Evolutionary conservation across 108 stramenopile species (phyloP).

Genomic region (Skeletonema marinoi): DNA sequence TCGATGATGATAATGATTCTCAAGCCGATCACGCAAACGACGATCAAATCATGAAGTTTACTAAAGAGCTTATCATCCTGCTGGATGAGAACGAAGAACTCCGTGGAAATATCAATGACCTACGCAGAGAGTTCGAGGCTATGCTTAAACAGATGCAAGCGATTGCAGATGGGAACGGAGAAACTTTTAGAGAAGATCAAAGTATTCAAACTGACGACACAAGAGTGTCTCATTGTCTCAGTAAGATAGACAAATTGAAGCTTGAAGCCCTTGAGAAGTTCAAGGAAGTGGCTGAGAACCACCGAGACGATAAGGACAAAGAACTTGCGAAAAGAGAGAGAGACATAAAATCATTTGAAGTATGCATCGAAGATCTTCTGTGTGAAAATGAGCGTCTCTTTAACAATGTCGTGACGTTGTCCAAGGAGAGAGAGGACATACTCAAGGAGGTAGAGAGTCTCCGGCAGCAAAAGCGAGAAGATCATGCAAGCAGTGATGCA

Average conservation of each 20-base stretch:
- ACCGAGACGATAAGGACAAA: background rate
- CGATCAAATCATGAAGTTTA: background rate
- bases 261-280: background rate
- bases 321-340: constrained; percentile 8
- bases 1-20: background rate
- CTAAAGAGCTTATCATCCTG: background rate
- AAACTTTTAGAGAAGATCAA: background rate
- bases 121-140: background rate
- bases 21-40: background rate
- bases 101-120: background rate
- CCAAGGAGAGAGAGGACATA: constrained; percentile 37
- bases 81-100: constrained; percentile 1
- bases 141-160: background rate
- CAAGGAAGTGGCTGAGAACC: background rate
- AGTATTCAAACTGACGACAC: background rate
- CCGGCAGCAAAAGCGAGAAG: background rate
- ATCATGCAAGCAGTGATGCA: background rate
- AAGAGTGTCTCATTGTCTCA: background rate
- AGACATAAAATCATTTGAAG: constrained; percentile 14
- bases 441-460: constrained; percentile 17
- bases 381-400: constrained; percentile 41
- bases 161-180: background rate
- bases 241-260: constrained; percentile 2
- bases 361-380: constrained; percentile 32
- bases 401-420: constrained; percentile 15